phyloP scores from a whole-genome alignment of 768 basidiomycete species.

The Termitomyces sp. region DNA sequence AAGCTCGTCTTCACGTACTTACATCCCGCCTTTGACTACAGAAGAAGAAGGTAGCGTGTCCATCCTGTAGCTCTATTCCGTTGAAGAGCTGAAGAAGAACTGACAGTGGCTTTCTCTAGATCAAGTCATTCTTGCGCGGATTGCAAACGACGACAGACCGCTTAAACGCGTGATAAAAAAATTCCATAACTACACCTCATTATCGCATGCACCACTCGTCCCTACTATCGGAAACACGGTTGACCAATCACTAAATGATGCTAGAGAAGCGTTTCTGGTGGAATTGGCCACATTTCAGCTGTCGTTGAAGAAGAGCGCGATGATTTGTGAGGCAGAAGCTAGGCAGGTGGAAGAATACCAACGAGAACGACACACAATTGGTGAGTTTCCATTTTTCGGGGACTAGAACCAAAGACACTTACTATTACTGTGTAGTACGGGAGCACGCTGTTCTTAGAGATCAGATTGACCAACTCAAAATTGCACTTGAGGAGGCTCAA shows the following conservation, averaged over 20 bases:
- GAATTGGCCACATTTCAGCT: conserved; percentile 76
- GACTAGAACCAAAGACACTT: background rate
- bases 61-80: background rate
- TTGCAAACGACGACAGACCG: conserved; percentile 77
- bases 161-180: conserved; percentile 76
- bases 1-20: conserved; percentile 18
- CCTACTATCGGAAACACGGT: conserved; percentile 21
- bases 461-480: conserved; percentile 77
- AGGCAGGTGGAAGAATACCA: conserved; percentile 84
- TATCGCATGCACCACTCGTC: conserved; percentile 44
- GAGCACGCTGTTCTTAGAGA: conserved; percentile 62
- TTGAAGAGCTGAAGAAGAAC: conserved; percentile 12
- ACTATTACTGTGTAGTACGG: conserved; percentile 38
- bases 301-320: conserved; percentile 66
- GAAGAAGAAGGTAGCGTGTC: conserved; percentile 56
- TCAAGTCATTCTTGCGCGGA: conserved; percentile 72
- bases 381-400: conserved; percentile 28
- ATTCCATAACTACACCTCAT: conserved; percentile 66
- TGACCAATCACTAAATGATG: conserved; percentile 49
- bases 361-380: conserved; percentile 63
- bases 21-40: conserved; percentile 41
- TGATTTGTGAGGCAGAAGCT: conserved; percentile 83
- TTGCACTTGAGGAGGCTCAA: conserved; percentile 73
- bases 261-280: conserved; percentile 70
- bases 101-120: conserved; percentile 42